A percentile compares a stretch with the other conserved stretches of the same genome.
Conservation (phyloP, 768 basidiomycete genomes). For the Termitomyces bulborhizus region DNA sequence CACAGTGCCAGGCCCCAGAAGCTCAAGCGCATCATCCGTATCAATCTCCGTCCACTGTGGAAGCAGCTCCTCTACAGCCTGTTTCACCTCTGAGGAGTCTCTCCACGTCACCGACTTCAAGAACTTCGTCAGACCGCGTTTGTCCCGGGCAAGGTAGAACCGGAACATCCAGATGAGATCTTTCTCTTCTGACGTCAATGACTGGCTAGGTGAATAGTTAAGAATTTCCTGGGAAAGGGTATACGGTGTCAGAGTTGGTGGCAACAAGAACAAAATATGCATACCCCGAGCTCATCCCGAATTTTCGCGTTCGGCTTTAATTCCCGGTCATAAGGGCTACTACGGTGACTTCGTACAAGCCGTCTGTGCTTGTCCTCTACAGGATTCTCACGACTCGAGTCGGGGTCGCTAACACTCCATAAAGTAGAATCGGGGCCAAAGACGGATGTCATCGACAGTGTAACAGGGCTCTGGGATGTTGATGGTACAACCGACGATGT, state of each 20-base stretch:
- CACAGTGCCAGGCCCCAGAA: conserved; percentile 85
- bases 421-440: conserved; percentile 64
- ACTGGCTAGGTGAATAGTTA: conserved; percentile 84
- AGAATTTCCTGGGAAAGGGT: conserved; percentile 66
- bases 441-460: conserved; percentile 39
- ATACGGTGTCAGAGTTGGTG: background rate
- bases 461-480: conserved; percentile 35
- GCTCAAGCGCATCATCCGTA: conserved; percentile 92
- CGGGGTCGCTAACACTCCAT: conserved; percentile 90
- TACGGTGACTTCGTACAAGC: conserved; percentile 89
- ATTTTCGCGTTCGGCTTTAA: conserved; percentile 96
- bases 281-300: conserved; percentile 84
- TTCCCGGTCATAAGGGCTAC: conserved; percentile 91
- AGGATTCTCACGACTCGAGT: conserved; percentile 87
- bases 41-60: conserved; percentile 98
- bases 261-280: conserved; percentile 17
- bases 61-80: conserved; percentile 92
- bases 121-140: conserved; percentile 94
- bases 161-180: conserved; percentile 98
- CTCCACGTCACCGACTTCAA: conserved; percentile 97
- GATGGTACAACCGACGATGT: conserved; percentile 35
- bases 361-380: conserved; percentile 97
- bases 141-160: conserved; percentile 92
- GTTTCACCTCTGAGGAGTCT: conserved; percentile 93
- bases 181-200: conserved; percentile 86